Base-by-base conservation (phyloP, 495 filamentous ascomycete species). In the Penicillium salamii region DNA sequence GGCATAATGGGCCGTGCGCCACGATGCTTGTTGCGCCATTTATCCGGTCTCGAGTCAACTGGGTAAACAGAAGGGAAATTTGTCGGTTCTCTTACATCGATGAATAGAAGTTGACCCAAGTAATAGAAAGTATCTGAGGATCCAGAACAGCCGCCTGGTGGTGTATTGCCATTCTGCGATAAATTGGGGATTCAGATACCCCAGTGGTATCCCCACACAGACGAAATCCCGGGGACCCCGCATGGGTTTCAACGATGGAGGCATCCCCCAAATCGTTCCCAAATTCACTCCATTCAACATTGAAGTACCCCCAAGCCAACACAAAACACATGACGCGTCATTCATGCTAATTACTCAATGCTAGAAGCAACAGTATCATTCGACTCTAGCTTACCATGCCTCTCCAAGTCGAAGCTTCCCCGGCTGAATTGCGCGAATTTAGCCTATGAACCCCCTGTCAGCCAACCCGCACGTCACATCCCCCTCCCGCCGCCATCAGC, bases 171-270 rank as follows among this genome's bases (percentile, higher is more conserved):
- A n/a, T n/a, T n/a, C n/a, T n/a, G n/a, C n/a, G n/a, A n/a, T n/a
- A n/a, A n/a, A n/a, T n/a, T n/a, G n/a, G n/a, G n/a, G n/a, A n/a
- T n/a, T n/a, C n/a, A n/a, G n/a, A n/a, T 33, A 14, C 42, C 32
- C 19, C 19, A 12, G 11, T 3, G 29, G 29, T 12, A 26, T 13
- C 29, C 29, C 29, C 29, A 13, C 29, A 32, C n/a, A 47, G 36
- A 46, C 23, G 23, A 26, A 32, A 33, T 24, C 42, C 49, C 28
- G 49, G 49, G 50, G 50, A 46, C 50, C 50, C 50, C 50, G 35
- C 50, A 20, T 19, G 14, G 19, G n/a, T 47, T 15, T 12, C n/a
- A 37, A 48, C 37, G 21, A 34, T 48, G 44, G 44, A 40, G 35
- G 12, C 12, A 39, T 24, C 5, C 26, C 9, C 28, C 26, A 26